Conservation (phyloP, 805 yeast species). For the Hyphopichia homilentoma region DNA sequence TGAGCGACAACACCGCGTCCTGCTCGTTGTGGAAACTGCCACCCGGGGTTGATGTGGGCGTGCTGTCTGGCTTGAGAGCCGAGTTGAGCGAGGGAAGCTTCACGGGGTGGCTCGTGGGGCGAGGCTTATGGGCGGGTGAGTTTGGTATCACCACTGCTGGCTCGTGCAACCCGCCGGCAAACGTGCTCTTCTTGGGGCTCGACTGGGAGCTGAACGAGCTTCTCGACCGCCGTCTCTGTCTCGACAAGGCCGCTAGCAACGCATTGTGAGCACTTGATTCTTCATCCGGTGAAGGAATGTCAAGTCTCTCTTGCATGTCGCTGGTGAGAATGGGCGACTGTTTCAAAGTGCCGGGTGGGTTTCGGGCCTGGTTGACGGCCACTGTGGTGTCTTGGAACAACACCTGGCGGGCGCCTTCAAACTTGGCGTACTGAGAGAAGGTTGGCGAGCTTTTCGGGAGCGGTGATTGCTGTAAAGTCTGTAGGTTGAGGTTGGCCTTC, state of each 20-base stretch:
- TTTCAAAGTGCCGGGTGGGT: conserved; percentile 1
- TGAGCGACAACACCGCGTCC: conserved; percentile 53
- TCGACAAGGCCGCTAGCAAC: conserved; percentile 37
- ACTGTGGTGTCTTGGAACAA: background rate
- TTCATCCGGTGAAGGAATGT: conserved; percentile 30
- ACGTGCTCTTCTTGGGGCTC: conserved; percentile 1
- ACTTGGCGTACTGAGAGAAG: conserved; percentile 3
- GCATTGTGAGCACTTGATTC: conserved; percentile 45
- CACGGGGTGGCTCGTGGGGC: conserved; percentile 1
- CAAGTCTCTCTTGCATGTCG: conserved; percentile 6
- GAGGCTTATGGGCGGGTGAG: conserved; percentile 2
- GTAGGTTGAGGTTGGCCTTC: conserved; percentile 33
- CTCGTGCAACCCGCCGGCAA: background rate
- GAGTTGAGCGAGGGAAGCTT: conserved; percentile 29
- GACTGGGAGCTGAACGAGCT: conserved; percentile 12
- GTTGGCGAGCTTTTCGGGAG: conserved; percentile 7
- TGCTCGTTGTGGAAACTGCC: conserved; percentile 35
- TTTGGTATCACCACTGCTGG: conserved; percentile 1
- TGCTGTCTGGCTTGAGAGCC: conserved; percentile 10
- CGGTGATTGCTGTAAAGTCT: conserved; percentile 36
- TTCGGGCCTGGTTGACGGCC: conserved; percentile 1
- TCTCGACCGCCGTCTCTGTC: conserved; percentile 25
- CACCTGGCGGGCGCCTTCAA: background rate
- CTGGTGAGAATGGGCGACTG: conserved; percentile 6
- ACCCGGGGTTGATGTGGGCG: conserved; percentile 3